Base-by-base conservation (phyloP, 1,284 basidiomycete species). In the Naganishia liquefaciens region DNA sequence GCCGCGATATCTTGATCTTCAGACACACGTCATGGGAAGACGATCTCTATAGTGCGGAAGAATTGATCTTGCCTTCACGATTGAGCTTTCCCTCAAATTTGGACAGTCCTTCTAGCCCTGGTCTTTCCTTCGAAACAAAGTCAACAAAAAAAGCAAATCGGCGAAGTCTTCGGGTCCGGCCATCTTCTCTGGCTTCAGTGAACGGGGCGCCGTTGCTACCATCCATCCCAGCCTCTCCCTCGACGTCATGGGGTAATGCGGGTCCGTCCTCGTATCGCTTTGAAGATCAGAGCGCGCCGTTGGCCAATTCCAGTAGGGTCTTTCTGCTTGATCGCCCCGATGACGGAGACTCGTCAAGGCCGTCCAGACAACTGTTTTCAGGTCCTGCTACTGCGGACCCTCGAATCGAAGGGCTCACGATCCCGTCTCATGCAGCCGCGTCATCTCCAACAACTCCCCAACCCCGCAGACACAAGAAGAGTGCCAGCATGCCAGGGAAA, bases 1-100 rank as follows among this genome's bases (percentile, higher is more conserved):
- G 63, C 21, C 54, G 63, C 69, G 47, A 71, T 44, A 27, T 67
- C 46, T 51, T 68, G 54, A 52, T 72, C 67, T 54, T 70, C 68
- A 40, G 23, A 13, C 46, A 60, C 44, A 25, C 46, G 25, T 37
- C 46, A 19, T 39, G 17, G 21, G 46, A 50, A 40, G 15, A 60
- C 13, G 21, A 25, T n/a, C 13, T 23, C 19, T 5, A 19, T 17
- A 27, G 13, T n/a, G 17, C 23, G 3, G 19, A 9, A 10, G 55
- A 60, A 6, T 23, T 60, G 11, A 25, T 39, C 25, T 33, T 60
- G 7, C 55, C 55, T 5, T 46, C 55, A 15, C 44, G 44, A 4
- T 33, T 60, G 5, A 50, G 55, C 30, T 60, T 60, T 33, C 55
- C 55, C n/a, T 23, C 47, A 23, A 3, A 21, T 10, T 6, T 11